Evolutionary conservation across 345 rosid genomes (phyloP), one percentile per base, ranked within the genome.

Genomic region (Pistacia atlantica): DNA sequence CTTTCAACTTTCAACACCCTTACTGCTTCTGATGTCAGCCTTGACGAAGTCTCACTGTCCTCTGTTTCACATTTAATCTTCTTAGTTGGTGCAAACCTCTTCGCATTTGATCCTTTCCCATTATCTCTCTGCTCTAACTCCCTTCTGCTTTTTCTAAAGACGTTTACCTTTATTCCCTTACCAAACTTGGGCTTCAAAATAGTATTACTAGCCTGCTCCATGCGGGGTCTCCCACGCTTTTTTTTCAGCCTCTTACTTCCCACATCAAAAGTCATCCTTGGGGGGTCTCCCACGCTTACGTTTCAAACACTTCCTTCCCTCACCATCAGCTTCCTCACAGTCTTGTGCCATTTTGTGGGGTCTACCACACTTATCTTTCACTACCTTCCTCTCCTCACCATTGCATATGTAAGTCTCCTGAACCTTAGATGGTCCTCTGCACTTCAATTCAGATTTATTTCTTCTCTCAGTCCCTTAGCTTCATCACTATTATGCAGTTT

Each of bases 221-320:
- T 79, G 8, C 59, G 72, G 13, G 84, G 73, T 72, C 83, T 84
- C 64, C 84, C 84, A 11, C 75, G 81, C 51, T 75, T 77, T n/a
- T 17, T 72, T 74, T 71, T 75, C 59, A 76, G 59, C 42, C 62
- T 83, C 65, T 73, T 82, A 51, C 73, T 74, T 71, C 17, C 66
- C 16, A 42, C 71, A 46, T 38, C 42, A n/a, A 59, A 60, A 20
- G n/a, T 35, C 57, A n/a, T 48, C 73, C 52, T 74, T 74, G 22
- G 54, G 48, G 17, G 83, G 75, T 75, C 83, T 81, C 68, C 83
- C 81, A 22, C 68, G 84, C 38, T 75, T 77, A 20, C 45, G 72
- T 71, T 58, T 78, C 48, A 75, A 62, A n/a, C 65, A 82, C 64
- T 75, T 80, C 35, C 70, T 74, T 64, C 12, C 55, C 42, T 75